Conservation (phyloP, 805 yeast species). For the Teunomyces cretensis region DNA sequence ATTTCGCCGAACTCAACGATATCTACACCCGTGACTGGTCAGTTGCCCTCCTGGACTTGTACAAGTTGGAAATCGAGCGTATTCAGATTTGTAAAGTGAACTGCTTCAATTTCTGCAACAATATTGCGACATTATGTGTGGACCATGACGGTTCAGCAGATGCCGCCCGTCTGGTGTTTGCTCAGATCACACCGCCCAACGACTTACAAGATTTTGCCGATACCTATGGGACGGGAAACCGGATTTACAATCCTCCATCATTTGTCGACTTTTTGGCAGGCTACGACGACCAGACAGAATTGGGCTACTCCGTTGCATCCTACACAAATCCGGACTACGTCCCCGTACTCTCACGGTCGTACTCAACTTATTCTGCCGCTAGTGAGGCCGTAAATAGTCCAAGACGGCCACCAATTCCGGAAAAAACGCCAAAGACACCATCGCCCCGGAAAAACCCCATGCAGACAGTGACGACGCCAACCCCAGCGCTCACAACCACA, state of each 20-base stretch:
- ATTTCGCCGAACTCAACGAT: slow-evolving; percentile 56
- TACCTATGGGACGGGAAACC: slow-evolving; percentile 62
- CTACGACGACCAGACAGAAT: slow-evolving; percentile 17
- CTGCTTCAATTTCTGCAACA: slow-evolving; percentile 76
- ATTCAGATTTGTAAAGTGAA: slow-evolving; percentile 67
- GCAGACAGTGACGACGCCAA: not conserved
- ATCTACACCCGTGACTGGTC: slow-evolving; percentile 75
- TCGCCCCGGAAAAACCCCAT: slow-evolving; percentile 13
- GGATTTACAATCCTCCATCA: slow-evolving; percentile 56
- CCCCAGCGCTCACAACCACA: not conserved
- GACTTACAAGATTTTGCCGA: slow-evolving; percentile 59
- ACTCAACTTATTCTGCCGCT: slow-evolving; percentile 27
- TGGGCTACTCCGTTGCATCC: slow-evolving; percentile 22
- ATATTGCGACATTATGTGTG: slow-evolving; percentile 73
- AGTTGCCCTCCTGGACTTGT: slow-evolving; percentile 57
- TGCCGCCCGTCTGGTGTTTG: slow-evolving; percentile 62
- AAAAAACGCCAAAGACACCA: slow-evolving; percentile 8
- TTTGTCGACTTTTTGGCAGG: slow-evolving; percentile 59
- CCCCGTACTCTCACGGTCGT: slow-evolving; percentile 26
- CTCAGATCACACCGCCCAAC: slow-evolving; percentile 59
- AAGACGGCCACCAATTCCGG: slow-evolving; percentile 6
- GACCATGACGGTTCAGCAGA: slow-evolving; percentile 78
- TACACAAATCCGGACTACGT: slow-evolving; percentile 35
- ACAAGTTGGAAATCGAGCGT: slow-evolving; percentile 69
- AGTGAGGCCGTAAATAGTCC: slow-evolving; percentile 5